Percentiles rank a stretch among this genome's conserved stretches.
Evolutionary conservation across 2,329 filamentous ascomycete species (phyloP).

Genomic region (Penicillium sp.): DNA sequence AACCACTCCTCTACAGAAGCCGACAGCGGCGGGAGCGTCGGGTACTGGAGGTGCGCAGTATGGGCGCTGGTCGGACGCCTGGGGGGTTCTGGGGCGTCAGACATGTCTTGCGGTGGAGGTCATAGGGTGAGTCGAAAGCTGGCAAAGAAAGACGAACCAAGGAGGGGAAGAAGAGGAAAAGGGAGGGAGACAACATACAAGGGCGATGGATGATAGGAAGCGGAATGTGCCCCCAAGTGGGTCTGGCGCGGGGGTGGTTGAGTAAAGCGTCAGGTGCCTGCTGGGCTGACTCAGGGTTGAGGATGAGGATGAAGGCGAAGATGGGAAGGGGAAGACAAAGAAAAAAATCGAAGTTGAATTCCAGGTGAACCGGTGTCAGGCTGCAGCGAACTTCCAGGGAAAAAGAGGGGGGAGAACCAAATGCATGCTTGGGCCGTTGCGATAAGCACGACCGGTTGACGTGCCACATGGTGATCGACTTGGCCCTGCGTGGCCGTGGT

Average conservation of each 20-base stretch:
- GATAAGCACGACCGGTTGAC: too few relatives aligned
- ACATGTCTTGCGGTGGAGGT: conserved; percentile 26
- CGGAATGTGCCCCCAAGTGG: conserved; percentile 21
- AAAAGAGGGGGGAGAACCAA: too few relatives aligned
- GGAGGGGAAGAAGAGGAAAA: too few relatives aligned
- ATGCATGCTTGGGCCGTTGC: too few relatives aligned
- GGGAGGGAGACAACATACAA: conserved; percentile 14
- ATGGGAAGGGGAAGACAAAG: too few relatives aligned
- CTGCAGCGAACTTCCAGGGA: too few relatives aligned
- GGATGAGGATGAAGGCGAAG: conserved; percentile 52
- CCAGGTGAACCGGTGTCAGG: too few relatives aligned
- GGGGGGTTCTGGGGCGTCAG: conserved; percentile 38
- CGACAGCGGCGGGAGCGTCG: conserved; percentile 41
- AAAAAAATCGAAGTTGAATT: too few relatives aligned
- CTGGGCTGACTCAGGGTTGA: conserved; percentile 59
- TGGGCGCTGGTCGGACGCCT: conserved; percentile 29
- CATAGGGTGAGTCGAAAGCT: conserved; percentile 1
- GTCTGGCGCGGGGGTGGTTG: conserved; percentile 22
- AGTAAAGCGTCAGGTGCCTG: too few relatives aligned
- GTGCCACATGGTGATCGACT: too few relatives aligned
- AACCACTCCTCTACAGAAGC: conserved; percentile 43
- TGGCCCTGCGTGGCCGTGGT: too few relatives aligned
- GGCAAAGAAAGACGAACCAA: conserved; percentile 4
- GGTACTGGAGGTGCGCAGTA: conserved; percentile 37
- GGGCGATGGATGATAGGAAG: conserved; percentile 12